phyloP scores from a whole-genome alignment of 768 basidiomycete species.

The Tulasnella sp. region DNA sequence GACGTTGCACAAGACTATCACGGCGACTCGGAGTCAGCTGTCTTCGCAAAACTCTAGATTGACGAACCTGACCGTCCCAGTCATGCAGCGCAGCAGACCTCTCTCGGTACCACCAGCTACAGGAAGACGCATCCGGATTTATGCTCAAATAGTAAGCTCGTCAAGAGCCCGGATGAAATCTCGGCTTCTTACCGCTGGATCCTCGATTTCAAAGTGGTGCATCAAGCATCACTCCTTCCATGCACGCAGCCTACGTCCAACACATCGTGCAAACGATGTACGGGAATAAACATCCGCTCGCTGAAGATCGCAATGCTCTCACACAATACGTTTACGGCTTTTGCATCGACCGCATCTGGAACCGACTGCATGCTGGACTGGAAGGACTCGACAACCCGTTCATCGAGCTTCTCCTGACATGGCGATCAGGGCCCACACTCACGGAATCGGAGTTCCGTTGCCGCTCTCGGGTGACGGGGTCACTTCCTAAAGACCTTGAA shows the following conservation, averaged over 20 bases:
- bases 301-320: background rate
- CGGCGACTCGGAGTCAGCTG: background rate
- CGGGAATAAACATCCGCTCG: background rate
- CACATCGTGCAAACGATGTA: background rate
- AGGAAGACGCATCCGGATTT: background rate
- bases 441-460: background rate
- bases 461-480: background rate
- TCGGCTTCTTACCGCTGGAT: background rate
- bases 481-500: background rate
- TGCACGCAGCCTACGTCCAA: background rate
- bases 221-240: background rate
- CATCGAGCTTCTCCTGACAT: background rate
- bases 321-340: background rate
- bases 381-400: background rate
- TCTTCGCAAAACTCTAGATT: background rate
- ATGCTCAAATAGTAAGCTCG: background rate
- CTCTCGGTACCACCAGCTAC: background rate
- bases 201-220: background rate
- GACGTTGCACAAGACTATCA: background rate
- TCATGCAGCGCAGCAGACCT: background rate
- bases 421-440: background rate
- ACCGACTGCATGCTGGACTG: background rate
- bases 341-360: background rate
- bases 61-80: background rate
- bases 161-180: background rate